Evolutionary conservation across 257 asterid genomes (phyloP).

Genomic region (Echites panduratus): DNA sequence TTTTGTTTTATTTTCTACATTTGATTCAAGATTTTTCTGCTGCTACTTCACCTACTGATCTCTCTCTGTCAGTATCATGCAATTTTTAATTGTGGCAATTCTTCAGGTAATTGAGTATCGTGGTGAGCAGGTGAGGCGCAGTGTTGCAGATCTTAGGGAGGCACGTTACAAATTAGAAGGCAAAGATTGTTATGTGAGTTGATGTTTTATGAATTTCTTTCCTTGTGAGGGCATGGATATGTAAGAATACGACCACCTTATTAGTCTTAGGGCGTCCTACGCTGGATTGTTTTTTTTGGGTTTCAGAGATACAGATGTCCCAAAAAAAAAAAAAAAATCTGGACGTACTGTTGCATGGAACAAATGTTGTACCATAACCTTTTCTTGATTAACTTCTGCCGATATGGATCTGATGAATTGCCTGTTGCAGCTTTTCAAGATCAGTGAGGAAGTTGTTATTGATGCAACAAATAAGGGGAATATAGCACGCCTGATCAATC

Average conservation of each 20-base stretch:
- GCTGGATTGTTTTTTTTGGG: not conserved
- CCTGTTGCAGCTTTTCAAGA: conserved; percentile 76
- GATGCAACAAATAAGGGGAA: conserved; percentile 91
- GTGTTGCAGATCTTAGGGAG: conserved; percentile 88
- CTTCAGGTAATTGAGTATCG: conserved; percentile 85
- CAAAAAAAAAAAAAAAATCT: too few species aligned
- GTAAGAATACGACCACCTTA: not conserved
- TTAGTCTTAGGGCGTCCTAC: not conserved
- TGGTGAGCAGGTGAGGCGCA: conserved; percentile 86
- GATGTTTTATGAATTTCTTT: conserved; percentile 15
- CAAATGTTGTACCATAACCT: not conserved
- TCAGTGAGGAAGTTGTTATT: conserved; percentile 86
- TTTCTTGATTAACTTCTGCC: not conserved
- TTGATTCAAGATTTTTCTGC: not conserved
- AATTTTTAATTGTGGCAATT: conserved; percentile 9
- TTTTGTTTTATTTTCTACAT: not conserved
- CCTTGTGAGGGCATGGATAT: not conserved
- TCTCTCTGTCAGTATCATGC: conserved; percentile 10
- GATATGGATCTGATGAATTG: not conserved
- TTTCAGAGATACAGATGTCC: not conserved
- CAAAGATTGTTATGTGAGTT: conserved; percentile 96
- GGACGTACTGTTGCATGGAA: not conserved
- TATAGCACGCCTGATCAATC: conserved; percentile 96
- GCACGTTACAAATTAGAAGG: conserved; percentile 63
- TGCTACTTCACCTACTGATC: not conserved